Conservation (phyloP, 2,329 filamentous ascomycete genomes). For the Gremmenia infestans region DNA sequence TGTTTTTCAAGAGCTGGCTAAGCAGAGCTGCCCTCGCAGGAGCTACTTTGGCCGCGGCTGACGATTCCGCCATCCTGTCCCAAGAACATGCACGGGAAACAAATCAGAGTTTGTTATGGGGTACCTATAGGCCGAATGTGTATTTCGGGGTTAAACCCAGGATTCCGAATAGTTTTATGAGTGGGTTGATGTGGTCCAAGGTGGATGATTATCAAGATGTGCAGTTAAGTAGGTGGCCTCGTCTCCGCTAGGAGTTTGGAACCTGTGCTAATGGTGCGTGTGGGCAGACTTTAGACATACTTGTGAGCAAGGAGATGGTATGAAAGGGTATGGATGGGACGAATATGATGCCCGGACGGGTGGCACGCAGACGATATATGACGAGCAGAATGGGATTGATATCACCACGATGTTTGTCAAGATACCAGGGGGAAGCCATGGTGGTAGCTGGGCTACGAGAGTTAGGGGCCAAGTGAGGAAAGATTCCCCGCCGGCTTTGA, state of each 20-base stretch:
- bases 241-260: neutral
- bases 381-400: conserved; percentile 82
- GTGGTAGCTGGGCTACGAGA: conserved; percentile 87
- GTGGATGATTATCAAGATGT: conserved; percentile 73
- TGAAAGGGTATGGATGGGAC: conserved; percentile 96
- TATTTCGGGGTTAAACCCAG: conserved; percentile 89
- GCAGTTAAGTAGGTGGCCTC: conserved; percentile 60
- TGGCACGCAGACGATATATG: conserved; percentile 85
- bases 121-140: conserved; percentile 86
- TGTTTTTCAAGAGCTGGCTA: conserved; percentile 17
- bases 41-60: conserved; percentile 22
- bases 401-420: conserved; percentile 93
- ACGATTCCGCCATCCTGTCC: conserved; percentile 25
- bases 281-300: conserved; percentile 79
- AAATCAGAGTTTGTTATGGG: conserved; percentile 91
- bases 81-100: conserved; percentile 38
- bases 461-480: conserved; percentile 76
- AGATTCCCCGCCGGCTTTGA: conserved; percentile 60
- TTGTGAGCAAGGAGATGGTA: conserved; percentile 90
- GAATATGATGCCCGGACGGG: conserved; percentile 88
- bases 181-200: conserved; percentile 83
- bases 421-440: conserved; percentile 76
- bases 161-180: conserved; percentile 73
- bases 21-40: conserved; percentile 8
- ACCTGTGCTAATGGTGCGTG: conserved; percentile 11